A percentile compares a stretch with the other conserved stretches of the same genome.
Evolutionary conservation across 2,329 filamentous ascomycete species (phyloP).

Genomic region (Rutstroemia sp.): DNA sequence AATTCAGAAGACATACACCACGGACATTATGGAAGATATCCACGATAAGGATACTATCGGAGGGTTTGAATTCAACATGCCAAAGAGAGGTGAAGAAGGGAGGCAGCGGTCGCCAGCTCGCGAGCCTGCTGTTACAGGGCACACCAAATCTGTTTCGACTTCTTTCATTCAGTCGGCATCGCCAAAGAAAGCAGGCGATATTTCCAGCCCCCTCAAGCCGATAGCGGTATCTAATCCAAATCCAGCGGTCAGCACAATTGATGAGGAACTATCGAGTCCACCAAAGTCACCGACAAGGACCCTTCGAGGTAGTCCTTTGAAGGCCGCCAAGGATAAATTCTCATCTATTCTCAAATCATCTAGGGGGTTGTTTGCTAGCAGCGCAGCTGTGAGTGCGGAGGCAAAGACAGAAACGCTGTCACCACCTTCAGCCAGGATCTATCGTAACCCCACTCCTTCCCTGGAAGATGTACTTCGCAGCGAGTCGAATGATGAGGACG

Average conservation of each 20-base stretch:
- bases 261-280: constrained; percentile 19
- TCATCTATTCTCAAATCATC: constrained; percentile 87
- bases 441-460: constrained; percentile 37
- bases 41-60: constrained; percentile 41
- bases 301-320: constrained; percentile 70
- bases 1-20: constrained; percentile 52
- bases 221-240: constrained; percentile 52
- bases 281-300: constrained; percentile 48
- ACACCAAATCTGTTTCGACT: constrained; percentile 58
- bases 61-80: constrained; percentile 39
- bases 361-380: constrained; percentile 78
- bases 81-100: constrained; percentile 34
- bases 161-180: constrained; percentile 48
- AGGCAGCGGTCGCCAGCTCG: constrained; percentile 25
- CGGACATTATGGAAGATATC: constrained; percentile 53
- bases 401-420: constrained; percentile 51
- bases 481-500: constrained; percentile 27
- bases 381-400: constrained; percentile 54
- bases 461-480: constrained; percentile 34
- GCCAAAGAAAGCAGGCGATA: constrained; percentile 31
- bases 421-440: constrained; percentile 42
- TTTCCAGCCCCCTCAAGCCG: constrained; percentile 44
- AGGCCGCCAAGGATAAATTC: constrained; percentile 86
- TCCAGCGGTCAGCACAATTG: constrained; percentile 45
- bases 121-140: constrained; percentile 30